Base-by-base conservation (phyloP, 1,139 yeast species). In the Lodderomyces parapsilosis region DNA sequence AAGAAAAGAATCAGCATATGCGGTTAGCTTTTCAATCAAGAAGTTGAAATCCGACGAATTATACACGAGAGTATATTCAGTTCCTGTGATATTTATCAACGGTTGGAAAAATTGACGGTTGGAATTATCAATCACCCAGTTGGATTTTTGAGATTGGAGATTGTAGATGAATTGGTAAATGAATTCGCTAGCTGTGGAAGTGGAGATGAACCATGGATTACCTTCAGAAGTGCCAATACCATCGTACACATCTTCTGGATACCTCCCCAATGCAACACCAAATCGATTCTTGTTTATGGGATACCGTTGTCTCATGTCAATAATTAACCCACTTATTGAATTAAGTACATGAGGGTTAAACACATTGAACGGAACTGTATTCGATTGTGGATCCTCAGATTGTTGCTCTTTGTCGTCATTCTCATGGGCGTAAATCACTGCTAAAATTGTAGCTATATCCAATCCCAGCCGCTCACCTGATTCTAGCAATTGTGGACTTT, bases 191-290 rank as follows among this genome's bases (percentile, higher is more conserved):
- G 93, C 91, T 2, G 93, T 73, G 0, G 93, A 81, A 0, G 97
- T 91, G 18, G 94, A 75, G 47, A 93, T 76, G 59, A 91, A 91
- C 99, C 98, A 93, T 2, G 99, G 98, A 57, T 93, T 93, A 2
- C 97, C 98, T 52, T 81, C 85, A 13, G 85, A 73, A 0, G 76
- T 70, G 0, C 81, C 83, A 47, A 75, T 69, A 0, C 98, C 98
- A 62, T 91, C 86, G 61, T 93, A 93, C 10, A 86, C 64, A 63
- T 93, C 99, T 57, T 91, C 98, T 0, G 97, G 96, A 57, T 93
- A 93, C 56, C 99, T 71, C 1, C 99, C 99, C 40, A 91, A 65
- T 0, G 87, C 96, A 35, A 84, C 81, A 0, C 94, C 95, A 19
- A 33, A 19, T 18, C 38, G 41, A n/a, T 32, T 6, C n/a, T 72